Percentiles rank a stretch among this genome's conserved stretches.
These are phyloP conservation scores for Atalantia buxifolia DNA, from an alignment of 345 rosid species.

Conservation along the genomic window DNA sequence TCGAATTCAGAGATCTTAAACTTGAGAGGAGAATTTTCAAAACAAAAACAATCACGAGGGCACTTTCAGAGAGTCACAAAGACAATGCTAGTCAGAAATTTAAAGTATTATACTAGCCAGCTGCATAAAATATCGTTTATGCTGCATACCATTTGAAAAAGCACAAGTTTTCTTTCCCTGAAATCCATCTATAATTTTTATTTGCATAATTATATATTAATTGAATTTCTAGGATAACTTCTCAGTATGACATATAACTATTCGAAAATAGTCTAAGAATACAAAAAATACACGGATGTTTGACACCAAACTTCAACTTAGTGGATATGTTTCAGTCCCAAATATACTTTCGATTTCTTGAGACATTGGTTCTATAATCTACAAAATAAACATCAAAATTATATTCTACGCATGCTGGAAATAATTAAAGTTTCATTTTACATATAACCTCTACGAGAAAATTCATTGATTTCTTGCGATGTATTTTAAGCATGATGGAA, in stretches of 20 bases:
- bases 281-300: neutral
- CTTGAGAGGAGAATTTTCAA: neutral
- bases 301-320: neutral
- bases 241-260: neutral
- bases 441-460: conserved; percentile 79
- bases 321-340: neutral
- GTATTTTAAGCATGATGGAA: conserved; percentile 14
- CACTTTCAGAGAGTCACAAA: neutral
- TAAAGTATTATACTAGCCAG: neutral
- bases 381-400: neutral
- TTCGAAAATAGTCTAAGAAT: neutral
- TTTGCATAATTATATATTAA: neutral
- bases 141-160: neutral
- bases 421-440: neutral
- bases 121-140: neutral
- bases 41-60: neutral
- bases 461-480: conserved; percentile 78
- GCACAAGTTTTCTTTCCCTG: neutral
- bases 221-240: neutral
- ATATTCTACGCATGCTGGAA: neutral
- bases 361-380: neutral
- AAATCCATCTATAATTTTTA: neutral
- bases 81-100: neutral
- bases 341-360: neutral
- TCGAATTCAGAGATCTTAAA: neutral